Conservation (phyloP, 2,329 filamentous ascomycete species). For the Pseudopithomyces chartarum region DNA sequence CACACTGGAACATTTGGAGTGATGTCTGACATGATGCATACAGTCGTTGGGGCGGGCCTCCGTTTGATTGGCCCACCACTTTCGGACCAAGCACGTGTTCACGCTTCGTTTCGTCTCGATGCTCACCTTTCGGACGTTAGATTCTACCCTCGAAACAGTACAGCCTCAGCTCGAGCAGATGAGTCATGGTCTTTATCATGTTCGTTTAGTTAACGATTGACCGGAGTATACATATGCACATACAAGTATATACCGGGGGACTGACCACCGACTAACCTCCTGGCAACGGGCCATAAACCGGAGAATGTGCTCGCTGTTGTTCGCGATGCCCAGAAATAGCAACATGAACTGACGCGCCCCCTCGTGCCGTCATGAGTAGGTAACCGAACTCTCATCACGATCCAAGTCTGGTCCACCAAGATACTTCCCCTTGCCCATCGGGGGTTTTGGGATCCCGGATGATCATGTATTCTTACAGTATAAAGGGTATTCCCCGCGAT, state of each 20-base stretch:
- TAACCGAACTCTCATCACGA: not conserved
- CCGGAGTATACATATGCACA: too few species aligned
- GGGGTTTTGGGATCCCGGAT: not conserved
- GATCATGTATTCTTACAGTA: not conserved
- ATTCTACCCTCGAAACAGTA: not conserved
- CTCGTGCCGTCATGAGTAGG: not conserved
- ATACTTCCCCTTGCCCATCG: not conserved
- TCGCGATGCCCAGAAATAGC: not conserved
- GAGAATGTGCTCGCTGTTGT: not conserved
- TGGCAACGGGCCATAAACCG: not conserved
- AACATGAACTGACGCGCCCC: not conserved
- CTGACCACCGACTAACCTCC: not conserved
- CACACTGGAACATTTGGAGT: not conserved
- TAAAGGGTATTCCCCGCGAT: not conserved
- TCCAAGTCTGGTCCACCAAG: not conserved
- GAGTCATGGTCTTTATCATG: not conserved
- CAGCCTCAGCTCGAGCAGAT: not conserved
- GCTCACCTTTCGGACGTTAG: not conserved
- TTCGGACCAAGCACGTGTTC: slow-evolving; percentile 2
- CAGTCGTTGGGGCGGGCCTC: not conserved
- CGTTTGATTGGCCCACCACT: not conserved
- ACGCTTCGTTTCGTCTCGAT: slow-evolving; percentile 1
- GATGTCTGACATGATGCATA: slow-evolving; percentile 3
- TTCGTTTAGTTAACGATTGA: not conserved
- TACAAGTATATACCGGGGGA: not conserved